Conservation (phyloP, 1,284 basidiomycete genomes). For the Trametes sp. region DNA sequence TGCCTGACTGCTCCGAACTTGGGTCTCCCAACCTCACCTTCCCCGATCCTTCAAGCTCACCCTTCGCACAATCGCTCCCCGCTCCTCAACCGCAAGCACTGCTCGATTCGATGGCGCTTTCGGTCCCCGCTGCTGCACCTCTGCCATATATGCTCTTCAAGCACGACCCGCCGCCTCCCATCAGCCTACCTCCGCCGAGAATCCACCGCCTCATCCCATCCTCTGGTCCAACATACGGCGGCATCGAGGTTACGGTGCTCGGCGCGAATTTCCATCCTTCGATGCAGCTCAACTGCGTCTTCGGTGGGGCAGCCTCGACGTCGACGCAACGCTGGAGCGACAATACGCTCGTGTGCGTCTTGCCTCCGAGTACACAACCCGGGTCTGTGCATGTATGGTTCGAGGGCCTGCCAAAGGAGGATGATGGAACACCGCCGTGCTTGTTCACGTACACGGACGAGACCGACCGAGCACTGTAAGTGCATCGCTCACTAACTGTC, state of each 20-base stretch:
- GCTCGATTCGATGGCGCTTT: constrained; percentile 35
- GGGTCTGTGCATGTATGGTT: constrained; percentile 94
- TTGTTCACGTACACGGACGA: constrained; percentile 93
- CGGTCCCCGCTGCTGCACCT: constrained; percentile 35
- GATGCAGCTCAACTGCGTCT: constrained; percentile 79
- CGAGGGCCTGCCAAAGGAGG: constrained; percentile 71
- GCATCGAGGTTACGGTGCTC: constrained; percentile 94
- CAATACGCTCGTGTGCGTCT: constrained; percentile 91
- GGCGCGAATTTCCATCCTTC: constrained; percentile 88
- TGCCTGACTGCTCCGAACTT: constrained; percentile 36
- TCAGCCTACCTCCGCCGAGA: constrained; percentile 62
- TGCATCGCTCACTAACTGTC: constrained; percentile 35
- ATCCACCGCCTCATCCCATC: constrained; percentile 91
- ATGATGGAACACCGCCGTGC: constrained; percentile 61
- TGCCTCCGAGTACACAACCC: constrained; percentile 85
- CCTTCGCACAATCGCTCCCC: constrained; percentile 14
- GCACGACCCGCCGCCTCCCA: constrained; percentile 52
- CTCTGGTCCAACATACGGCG: constrained; percentile 91
- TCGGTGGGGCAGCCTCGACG: constrained; percentile 85
- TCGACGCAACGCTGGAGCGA: constrained; percentile 93
- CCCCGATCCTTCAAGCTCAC: constrained; percentile 26
- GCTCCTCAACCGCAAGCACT: constrained; percentile 30
- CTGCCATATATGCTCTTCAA: constrained; percentile 70
- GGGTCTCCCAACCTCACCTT: constrained; percentile 28
- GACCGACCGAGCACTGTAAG: constrained; percentile 86